phyloP scores from a whole-genome alignment of 352 stramenopile species.

The Bremia lactucae region DNA sequence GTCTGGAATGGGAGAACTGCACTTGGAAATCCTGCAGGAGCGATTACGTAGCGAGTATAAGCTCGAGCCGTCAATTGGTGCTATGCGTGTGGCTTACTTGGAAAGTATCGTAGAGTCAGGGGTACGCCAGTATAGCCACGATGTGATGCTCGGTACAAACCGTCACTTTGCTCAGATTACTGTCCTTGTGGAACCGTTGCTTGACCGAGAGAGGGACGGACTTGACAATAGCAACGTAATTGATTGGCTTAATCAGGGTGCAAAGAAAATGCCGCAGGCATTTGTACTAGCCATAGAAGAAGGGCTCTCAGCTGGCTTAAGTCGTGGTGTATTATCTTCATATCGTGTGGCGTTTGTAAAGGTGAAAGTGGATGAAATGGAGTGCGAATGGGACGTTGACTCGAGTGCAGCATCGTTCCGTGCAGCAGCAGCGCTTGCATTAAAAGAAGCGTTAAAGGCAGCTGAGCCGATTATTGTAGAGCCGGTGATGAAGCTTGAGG shows the following conservation, averaged over 20 bases:
- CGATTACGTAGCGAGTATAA: slow-evolving; percentile 85
- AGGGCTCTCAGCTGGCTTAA: slow-evolving; percentile 42
- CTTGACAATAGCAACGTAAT: slow-evolving; percentile 40
- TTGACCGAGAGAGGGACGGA: slow-evolving; percentile 20
- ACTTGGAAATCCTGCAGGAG: slow-evolving; percentile 91
- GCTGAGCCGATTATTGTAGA: slow-evolving; percentile 52
- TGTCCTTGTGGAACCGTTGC: slow-evolving; percentile 36
- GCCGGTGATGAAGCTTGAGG: slow-evolving; percentile 70
- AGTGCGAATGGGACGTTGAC: slow-evolving; percentile 50
- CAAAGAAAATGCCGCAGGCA: slow-evolving; percentile 51
- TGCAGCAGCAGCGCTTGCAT: slow-evolving; percentile 30
- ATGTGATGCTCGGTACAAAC: slow-evolving; percentile 58
- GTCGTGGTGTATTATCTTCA: slow-evolving; percentile 43
- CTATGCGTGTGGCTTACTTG: slow-evolving; percentile 86
- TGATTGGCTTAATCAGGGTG: slow-evolving; percentile 34
- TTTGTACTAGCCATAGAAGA: slow-evolving; percentile 63
- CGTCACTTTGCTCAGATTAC: slow-evolving; percentile 62
- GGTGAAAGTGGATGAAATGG: slow-evolving; percentile 43
- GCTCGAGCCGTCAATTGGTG: slow-evolving; percentile 71
- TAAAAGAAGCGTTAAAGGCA: slow-evolving; percentile 49
- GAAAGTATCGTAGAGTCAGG: slow-evolving; percentile 60
- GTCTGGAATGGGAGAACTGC: slow-evolving; percentile 91
- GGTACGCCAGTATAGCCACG: slow-evolving; percentile 39
- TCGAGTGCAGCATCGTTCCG: slow-evolving; percentile 64
- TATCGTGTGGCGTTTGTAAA: slow-evolving; percentile 59